These are phyloP conservation scores for Cymbidium sinense DNA, from an alignment of 106 monocot genomes.

Conservation along the genomic window DNA sequence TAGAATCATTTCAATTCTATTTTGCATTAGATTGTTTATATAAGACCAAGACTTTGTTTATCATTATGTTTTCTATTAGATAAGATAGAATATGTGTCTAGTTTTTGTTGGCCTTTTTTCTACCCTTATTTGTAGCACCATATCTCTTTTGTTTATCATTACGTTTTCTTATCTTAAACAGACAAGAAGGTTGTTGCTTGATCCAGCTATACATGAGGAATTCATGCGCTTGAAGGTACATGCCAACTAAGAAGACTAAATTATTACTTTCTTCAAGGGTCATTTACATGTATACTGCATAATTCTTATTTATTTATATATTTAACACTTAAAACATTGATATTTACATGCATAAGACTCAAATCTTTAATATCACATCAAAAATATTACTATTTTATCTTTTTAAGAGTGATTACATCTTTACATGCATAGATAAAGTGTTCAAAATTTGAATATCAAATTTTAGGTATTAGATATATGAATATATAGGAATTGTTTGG, in stretches of 20 bases:
- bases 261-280: neutral
- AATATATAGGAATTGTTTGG: no score
- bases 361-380: no score
- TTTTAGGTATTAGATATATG: no score
- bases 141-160: conserved; percentile 2
- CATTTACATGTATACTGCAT: no score
- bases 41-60: neutral
- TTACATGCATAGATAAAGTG: no score
- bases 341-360: no score
- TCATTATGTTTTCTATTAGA: neutral
- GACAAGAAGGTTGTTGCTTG: conserved; percentile 87
- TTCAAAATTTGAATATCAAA: no score
- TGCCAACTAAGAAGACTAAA: neutral
- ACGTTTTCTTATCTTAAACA: conserved; percentile 18
- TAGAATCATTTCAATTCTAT: neutral
- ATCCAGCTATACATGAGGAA: conserved; percentile 98
- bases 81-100: neutral
- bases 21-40: neutral
- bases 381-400: no score
- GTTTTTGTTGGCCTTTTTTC: neutral
- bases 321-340: no score
- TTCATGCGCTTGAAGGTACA: conserved; percentile 94
- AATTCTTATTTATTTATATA: no score
- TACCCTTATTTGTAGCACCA: neutral
- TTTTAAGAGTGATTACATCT: no score